Evolutionary conservation across 2,329 filamentous ascomycete species (phyloP), one percentile per base, ranked within the genome.

Genomic region (Cadophora sp.): DNA sequence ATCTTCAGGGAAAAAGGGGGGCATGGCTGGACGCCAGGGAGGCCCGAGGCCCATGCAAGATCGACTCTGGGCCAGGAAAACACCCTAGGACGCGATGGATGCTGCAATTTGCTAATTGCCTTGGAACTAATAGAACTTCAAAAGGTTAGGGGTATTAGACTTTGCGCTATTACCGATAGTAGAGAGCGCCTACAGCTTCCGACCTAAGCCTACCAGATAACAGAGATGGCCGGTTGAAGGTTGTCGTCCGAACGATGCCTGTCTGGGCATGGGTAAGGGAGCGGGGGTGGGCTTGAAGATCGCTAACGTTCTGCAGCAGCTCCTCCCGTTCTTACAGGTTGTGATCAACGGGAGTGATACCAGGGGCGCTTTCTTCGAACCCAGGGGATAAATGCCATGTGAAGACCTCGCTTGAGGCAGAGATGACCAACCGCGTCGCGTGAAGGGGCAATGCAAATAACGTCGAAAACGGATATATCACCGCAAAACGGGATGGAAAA

Each of bases 261-360:
- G 31, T 59, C 55, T 34, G 31, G 55, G 55, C n/a, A n/a, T 40
- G 55, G 55, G 53, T 31, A 26, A 59, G 31, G 22, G 26, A 43
- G 55, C 55, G 55, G 55, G 31, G 34, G 29, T 40, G 31, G 55
- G 31, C n/a, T 40, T 40, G 31, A 59, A 37, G 55, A 59, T 59
- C 55, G 14, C 55, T 59, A 59, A 59, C 55, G 55, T 59, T 19
- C 19, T 59, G 34, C 11, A 26, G 31, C 31, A 59, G 7, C 31
- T 59, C 12, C 34, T 34, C 55, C 55, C 55, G 55, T 43, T 24
- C 22, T 22, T 40, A 26, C 31, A 59, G 22, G 31, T 56, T 16
- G 55, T 22, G 55, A 37, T 58, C 31, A 43, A 59, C 29, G 34
- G 8, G 8, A 2, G n/a, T 59, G 55, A 22, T 26, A 14, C 12